Evolutionary conservation across 345 rosid genomes (phyloP).

Genomic region (Rhodamnia argentea): DNA sequence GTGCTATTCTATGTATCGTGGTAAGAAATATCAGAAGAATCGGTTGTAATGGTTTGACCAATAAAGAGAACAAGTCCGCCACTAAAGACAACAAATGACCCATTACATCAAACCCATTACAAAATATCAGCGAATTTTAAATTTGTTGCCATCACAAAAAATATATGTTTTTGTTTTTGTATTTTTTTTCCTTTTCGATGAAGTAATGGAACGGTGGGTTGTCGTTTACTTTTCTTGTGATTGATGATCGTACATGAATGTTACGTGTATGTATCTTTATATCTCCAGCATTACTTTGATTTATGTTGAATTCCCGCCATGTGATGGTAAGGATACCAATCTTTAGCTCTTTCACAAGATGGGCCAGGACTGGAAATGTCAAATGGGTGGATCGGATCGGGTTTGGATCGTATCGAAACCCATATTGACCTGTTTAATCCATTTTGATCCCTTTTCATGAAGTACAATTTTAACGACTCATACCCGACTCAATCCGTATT

Average conservation of each 20-base stretch:
- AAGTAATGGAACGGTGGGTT: background rate
- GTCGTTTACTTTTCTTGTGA: background rate
- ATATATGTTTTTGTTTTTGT: background rate
- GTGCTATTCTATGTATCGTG: background rate
- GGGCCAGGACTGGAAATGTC: background rate
- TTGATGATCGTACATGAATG: background rate
- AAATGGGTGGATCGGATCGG: no score
- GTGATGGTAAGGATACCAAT: background rate
- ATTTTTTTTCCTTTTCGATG: background rate
- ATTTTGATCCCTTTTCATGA: no score
- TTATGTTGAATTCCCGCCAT: background rate
- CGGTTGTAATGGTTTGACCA: background rate
- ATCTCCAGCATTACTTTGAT: background rate
- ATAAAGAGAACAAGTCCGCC: background rate
- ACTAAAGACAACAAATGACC: background rate
- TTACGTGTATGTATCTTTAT: background rate
- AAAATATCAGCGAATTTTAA: background rate
- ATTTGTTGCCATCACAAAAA: background rate
- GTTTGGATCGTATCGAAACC: no score
- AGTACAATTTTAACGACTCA: no score
- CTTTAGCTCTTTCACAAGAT: background rate
- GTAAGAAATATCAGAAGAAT: background rate
- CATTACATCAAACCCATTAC: background rate
- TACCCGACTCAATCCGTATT: no score
- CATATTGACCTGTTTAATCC: no score